Conservation (phyloP, 352 stramenopile species). For the Chrysophaeum taylorii region DNA sequence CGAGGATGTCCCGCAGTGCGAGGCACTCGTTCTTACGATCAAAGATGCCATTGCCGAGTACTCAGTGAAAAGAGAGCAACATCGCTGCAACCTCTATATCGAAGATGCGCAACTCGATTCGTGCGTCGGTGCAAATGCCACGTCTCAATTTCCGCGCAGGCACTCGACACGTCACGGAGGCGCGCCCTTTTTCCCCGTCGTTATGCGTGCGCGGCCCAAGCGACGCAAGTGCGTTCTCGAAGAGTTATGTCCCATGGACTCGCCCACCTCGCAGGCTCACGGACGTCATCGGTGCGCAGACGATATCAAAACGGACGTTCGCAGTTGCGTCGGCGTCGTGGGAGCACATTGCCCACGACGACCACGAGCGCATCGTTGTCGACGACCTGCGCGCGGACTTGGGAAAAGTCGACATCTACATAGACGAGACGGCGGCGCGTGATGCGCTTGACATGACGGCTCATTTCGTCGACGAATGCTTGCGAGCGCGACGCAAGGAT, state of each 20-base stretch:
- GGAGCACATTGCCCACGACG: too few species aligned
- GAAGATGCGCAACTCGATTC: neutral
- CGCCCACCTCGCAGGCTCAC: neutral
- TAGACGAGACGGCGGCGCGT: neutral
- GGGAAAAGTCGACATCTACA: neutral
- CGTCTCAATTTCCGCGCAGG: too few species aligned
- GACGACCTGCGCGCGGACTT: neutral
- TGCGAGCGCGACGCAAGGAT: neutral
- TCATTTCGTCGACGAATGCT: neutral
- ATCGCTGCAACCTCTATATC: neutral
- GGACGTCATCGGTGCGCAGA: neutral
- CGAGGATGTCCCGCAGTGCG: neutral
- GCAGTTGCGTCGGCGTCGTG: too few species aligned
- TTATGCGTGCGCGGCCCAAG: neutral
- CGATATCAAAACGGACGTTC: too few species aligned
- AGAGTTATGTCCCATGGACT: neutral
- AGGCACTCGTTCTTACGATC: neutral
- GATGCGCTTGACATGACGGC: neutral
- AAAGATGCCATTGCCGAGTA: neutral
- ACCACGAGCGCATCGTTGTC: neutral
- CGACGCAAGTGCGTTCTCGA: neutral
- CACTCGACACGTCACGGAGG: too few species aligned
- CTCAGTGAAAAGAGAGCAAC: too few species aligned
- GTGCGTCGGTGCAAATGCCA: too few species aligned
- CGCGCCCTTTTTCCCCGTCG: neutral